phyloP scores from a whole-genome alignment of 2,329 filamentous ascomycete genomes.

The Nothomitra cinnamomea region DNA sequence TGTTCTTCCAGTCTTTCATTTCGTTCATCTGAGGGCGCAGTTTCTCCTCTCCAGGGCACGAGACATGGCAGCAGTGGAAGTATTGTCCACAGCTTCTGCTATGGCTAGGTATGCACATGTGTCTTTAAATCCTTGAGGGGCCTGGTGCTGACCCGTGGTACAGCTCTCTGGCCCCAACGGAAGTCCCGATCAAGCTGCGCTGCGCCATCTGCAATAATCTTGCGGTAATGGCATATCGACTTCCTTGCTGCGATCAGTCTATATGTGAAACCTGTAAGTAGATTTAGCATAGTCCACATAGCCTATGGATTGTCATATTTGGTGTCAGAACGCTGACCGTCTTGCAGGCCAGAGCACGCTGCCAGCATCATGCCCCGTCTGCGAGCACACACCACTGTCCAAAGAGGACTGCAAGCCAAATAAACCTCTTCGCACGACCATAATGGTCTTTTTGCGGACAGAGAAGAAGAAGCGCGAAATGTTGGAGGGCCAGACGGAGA shows the following conservation, averaged over 20 bases:
- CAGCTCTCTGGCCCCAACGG: constrained; percentile 62
- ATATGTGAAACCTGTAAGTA: constrained; percentile 77
- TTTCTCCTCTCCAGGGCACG: not conserved
- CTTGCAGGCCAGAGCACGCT: constrained; percentile 54
- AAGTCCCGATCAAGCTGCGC: constrained; percentile 89
- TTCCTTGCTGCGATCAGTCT: constrained; percentile 88
- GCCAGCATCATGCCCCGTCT: constrained; percentile 72
- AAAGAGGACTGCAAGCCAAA: constrained; percentile 75
- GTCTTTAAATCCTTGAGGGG: not conserved
- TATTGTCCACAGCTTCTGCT: constrained; percentile 9
- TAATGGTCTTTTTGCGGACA: constrained; percentile 78
- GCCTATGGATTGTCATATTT: constrained; percentile 2
- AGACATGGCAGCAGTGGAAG: not conserved
- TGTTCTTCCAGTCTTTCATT: not conserved
- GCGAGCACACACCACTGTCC: constrained; percentile 78
- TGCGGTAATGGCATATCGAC: constrained; percentile 74
- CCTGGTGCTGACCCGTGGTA: constrained; percentile 7
- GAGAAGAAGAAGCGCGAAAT: constrained; percentile 78
- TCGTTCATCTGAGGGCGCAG: not conserved
- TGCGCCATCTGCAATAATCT: constrained; percentile 88
- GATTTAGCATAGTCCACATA: not conserved
- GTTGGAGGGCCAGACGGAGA: constrained; percentile 11
- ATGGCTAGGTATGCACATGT: constrained; percentile 14
- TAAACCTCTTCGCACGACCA: constrained; percentile 80
- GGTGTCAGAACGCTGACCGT: constrained; percentile 12